Evolutionary conservation across 768 basidiomycete genomes (phyloP).

Genomic region (Lactifluus hygrophoroides): DNA sequence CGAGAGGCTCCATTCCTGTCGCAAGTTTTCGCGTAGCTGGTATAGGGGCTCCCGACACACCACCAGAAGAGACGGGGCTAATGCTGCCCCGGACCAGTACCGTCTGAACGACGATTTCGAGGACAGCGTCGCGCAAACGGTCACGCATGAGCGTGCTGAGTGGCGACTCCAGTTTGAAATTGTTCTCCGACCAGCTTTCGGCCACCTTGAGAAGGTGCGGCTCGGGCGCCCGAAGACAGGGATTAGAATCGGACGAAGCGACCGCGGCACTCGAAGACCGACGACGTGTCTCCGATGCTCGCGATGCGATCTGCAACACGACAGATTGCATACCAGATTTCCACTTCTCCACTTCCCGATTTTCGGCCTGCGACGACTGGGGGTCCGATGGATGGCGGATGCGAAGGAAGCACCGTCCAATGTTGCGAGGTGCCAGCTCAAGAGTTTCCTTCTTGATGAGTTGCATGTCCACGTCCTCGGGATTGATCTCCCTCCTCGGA

Average conservation of each 20-base stretch:
- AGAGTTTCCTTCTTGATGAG: conserved; percentile 68
- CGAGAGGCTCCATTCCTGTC: conserved; percentile 62
- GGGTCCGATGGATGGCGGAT: conserved; percentile 9
- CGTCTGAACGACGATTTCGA: conserved; percentile 46
- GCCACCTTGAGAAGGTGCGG: conserved; percentile 50
- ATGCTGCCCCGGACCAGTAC: conserved; percentile 36
- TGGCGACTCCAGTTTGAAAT: conserved; percentile 53
- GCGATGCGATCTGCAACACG: conserved; percentile 66
- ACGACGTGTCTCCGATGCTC: conserved; percentile 43
- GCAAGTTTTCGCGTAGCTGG: conserved; percentile 11
- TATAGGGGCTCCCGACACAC: conserved; percentile 24
- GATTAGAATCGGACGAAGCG: conserved; percentile 3
- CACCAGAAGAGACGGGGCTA: background rate
- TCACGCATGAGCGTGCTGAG: conserved; percentile 53
- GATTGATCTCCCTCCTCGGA: conserved; percentile 30
- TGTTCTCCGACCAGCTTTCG: conserved; percentile 60
- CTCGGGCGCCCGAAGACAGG: conserved; percentile 19
- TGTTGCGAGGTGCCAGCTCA: conserved; percentile 51
- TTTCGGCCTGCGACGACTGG: conserved; percentile 20
- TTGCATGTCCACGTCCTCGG: conserved; percentile 46
- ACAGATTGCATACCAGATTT: conserved; percentile 27
- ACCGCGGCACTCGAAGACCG: background rate
- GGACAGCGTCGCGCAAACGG: conserved; percentile 56
- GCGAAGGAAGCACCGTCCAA: conserved; percentile 49
- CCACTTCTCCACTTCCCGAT: conserved; percentile 45